These are phyloP conservation scores for Tagetes patula DNA, from an alignment of 129 eudicot genomes.

Conservation along the genomic window DNA sequence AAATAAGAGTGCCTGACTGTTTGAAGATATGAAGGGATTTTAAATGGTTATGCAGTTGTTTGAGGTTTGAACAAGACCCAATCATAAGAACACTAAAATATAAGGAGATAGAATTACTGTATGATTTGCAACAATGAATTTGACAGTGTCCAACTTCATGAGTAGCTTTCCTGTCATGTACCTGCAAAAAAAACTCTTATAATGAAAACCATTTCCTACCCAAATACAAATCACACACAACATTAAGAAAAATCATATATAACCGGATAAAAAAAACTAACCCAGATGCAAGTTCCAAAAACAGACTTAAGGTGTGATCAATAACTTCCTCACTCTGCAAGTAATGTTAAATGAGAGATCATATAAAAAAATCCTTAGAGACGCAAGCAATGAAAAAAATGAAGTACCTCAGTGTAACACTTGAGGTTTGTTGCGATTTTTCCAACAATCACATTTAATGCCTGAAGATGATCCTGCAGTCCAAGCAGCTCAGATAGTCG, in stretches of 20 bases:
- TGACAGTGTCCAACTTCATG: slow-evolving; percentile 86
- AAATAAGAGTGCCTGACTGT: not conserved
- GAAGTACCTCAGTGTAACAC: slow-evolving; percentile 75
- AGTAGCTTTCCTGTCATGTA: slow-evolving; percentile 94
- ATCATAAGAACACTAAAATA: slow-evolving; percentile 6
- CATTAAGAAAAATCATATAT: slow-evolving; percentile 7
- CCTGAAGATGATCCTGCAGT: slow-evolving; percentile 81
- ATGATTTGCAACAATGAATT: slow-evolving; percentile 81
- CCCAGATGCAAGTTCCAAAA: slow-evolving; percentile 98
- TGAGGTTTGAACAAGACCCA: slow-evolving; percentile 2
- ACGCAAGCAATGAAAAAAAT: slow-evolving; percentile 12
- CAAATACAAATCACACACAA: not conserved
- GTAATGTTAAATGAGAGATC: slow-evolving; percentile 25
- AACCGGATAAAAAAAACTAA: slow-evolving; percentile 39
- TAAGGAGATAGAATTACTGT: slow-evolving; percentile 50
- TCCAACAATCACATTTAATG: slow-evolving; percentile 73
- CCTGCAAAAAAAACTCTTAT: slow-evolving; percentile 46
- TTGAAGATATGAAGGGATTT: not conserved
- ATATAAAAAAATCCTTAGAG: slow-evolving; percentile 15
- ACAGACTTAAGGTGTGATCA: slow-evolving; percentile 87
- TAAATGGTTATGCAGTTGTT: not conserved
- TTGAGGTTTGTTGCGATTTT: slow-evolving; percentile 94
- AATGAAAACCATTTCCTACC: slow-evolving; percentile 16
- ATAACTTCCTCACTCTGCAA: slow-evolving; percentile 93
- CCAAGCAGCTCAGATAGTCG: slow-evolving; percentile 95